Evolutionary conservation across 371 early-diverging fungal genomes (phyloP).

Genomic region (Mortierella sp.): DNA sequence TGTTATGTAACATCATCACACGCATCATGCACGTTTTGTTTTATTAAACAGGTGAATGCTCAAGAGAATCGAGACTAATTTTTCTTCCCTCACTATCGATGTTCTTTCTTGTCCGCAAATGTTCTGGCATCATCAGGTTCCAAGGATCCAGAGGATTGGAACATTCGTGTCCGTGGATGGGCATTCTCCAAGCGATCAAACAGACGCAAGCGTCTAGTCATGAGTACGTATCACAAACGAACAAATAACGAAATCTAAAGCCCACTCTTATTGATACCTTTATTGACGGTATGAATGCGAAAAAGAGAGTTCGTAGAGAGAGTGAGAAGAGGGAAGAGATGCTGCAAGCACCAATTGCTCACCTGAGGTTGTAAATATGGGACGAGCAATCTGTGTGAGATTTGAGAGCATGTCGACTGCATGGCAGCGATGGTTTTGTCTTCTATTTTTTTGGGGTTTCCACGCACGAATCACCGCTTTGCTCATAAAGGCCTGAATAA

Average conservation of each 20-base stretch:
- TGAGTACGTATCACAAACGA: slow-evolving; percentile 35
- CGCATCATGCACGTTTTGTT: no score
- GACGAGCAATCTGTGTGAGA: not conserved
- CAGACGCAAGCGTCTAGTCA: slow-evolving; percentile 49
- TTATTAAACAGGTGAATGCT: not conserved
- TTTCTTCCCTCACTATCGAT: not conserved
- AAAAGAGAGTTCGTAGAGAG: not conserved
- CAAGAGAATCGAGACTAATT: not conserved
- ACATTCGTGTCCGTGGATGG: slow-evolving; percentile 55
- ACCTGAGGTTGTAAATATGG: not conserved
- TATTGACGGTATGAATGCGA: not conserved
- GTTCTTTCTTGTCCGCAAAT: not conserved
- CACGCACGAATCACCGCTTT: not conserved
- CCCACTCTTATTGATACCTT: not conserved
- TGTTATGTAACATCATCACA: not conserved
- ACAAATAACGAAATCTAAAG: not conserved
- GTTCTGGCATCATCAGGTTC: slow-evolving; percentile 21
- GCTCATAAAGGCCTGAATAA: no score
- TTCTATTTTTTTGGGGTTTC: not conserved
- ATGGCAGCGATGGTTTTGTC: not conserved
- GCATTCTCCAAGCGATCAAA: slow-evolving; percentile 55
- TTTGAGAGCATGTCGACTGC: not conserved
- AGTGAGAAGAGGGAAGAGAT: not conserved
- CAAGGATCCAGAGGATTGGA: slow-evolving; percentile 55
- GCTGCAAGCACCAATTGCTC: not conserved